Evolutionary conservation across 2,329 filamentous ascomycete genomes (phyloP).

Genomic region (Talaromyces sp.): DNA sequence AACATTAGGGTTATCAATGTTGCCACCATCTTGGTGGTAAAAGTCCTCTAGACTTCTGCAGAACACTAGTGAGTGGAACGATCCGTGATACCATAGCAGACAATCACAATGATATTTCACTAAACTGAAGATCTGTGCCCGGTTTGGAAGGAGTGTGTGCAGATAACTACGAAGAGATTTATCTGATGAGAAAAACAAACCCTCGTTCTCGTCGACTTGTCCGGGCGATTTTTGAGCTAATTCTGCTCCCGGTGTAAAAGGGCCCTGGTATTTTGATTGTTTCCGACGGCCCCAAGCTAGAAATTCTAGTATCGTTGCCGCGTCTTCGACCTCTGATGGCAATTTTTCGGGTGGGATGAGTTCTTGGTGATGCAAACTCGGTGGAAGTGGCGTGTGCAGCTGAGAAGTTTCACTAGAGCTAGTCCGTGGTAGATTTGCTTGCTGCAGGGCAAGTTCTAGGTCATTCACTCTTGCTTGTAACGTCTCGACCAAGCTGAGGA

Average conservation of each 20-base stretch:
- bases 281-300: constrained; percentile 43
- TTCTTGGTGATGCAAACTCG: neutral
- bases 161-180: neutral
- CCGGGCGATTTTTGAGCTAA: neutral
- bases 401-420: constrained; percentile 1
- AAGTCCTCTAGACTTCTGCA: neutral
- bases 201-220: constrained; percentile 1
- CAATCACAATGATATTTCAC: constrained; percentile 8
- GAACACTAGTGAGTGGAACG: constrained; percentile 6
- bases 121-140: neutral
- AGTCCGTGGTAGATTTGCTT: neutral
- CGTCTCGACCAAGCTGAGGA: constrained; percentile 1
- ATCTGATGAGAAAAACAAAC: neutral
- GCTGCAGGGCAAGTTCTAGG: neutral
- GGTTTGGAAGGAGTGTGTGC: constrained; percentile 1
- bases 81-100: constrained; percentile 9
- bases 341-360: neutral
- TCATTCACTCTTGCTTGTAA: neutral
- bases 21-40: neutral
- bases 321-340: constrained; percentile 29
- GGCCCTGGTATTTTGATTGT: constrained; percentile 19
- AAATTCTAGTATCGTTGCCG: constrained; percentile 41
- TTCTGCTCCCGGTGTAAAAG: neutral
- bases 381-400: neutral
- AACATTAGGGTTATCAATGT: neutral